Conservation (phyloP, 805 yeast genomes). For the Brettanomyces bruxellensis region DNA sequence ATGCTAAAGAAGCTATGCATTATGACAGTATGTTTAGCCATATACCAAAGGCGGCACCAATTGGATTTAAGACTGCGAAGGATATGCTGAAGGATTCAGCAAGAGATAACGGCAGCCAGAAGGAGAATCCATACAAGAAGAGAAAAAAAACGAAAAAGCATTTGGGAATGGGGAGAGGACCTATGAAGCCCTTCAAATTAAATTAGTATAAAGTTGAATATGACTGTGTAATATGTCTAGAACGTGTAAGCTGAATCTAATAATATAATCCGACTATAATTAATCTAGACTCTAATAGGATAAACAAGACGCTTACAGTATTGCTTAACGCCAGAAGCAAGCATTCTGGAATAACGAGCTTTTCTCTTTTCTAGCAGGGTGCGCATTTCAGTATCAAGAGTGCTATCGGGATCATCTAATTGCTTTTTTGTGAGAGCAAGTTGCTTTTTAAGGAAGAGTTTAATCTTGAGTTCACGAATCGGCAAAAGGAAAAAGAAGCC, state of each 20-base stretch:
- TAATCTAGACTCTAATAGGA: slow-evolving; percentile 13
- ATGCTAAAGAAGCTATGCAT: neutral
- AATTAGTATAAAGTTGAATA: slow-evolving; percentile 2
- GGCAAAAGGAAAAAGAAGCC: slow-evolving; percentile 32
- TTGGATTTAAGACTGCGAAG: neutral
- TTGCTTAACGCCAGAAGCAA: slow-evolving; percentile 9
- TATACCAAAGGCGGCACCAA: slow-evolving; percentile 4
- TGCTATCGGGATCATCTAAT: neutral
- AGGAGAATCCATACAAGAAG: neutral
- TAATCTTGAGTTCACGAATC: slow-evolving; percentile 43
- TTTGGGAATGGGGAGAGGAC: slow-evolving; percentile 21
- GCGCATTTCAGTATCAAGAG: neutral
- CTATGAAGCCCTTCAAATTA: slow-evolving; percentile 11
- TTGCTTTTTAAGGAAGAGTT: slow-evolving; percentile 22
- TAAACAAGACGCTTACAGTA: slow-evolving; percentile 15
- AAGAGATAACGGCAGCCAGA: neutral
- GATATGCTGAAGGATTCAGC: neutral
- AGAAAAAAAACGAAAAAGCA: slow-evolving; percentile 11
- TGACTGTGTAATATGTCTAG: neutral
- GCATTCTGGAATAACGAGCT: slow-evolving; percentile 9
- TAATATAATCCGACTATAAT: neutral
- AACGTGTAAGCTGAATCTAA: no score
- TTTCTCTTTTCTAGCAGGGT: slow-evolving; percentile 7
- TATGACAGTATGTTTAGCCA: slow-evolving; percentile 2
- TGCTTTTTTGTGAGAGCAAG: slow-evolving; percentile 3